Evolutionary conservation across 805 yeast genomes (phyloP), one percentile per base, ranked within the genome.

Genomic region (Wickerhamomyces silvicola): DNA sequence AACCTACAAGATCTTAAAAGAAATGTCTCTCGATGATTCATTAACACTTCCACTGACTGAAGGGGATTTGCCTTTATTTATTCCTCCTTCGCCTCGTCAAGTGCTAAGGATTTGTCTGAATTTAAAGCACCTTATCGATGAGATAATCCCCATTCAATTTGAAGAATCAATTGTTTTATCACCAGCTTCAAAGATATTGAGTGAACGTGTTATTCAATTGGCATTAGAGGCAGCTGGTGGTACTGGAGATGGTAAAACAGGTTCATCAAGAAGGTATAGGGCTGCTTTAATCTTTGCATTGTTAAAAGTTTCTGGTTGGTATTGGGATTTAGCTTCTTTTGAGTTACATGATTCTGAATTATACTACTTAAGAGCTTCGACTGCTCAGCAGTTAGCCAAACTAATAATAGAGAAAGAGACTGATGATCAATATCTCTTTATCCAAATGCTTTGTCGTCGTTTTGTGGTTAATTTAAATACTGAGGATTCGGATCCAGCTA

Each of bases 171-270:
- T 64, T 4, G 69, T 85, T 27, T 59, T 72, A 6, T 56, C 66
- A 8, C 73, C 76, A 6, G 75, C 72, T 33, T 75, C 85, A 0
- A 67, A 76, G 2, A 66, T 82, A 22, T 55, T 85, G 35, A 78
- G 73, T 38, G 63, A 64, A 4, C 63, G 66, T 12, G 83, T 82
- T 2, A 52, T 81, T n/a, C 52, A 64, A 10, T 64, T 85, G 37
- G 81, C 77, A 3, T 64, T 71, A 33, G 69, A 67, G 18, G 92
- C 94, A 5, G 94, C 94, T 13, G 94, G 94, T 8, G 95, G 94
- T 14, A 64, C 64, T 30, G 85, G 85, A 5, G 57, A 71, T 28
- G 82, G 81, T 3, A 56, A 62, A 30, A 48, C 56, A 17, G 77
- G 75, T 1, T 65, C 79, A 1, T 64, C 78, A 0, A 62, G 68